Percentiles rank a stretch among this genome's conserved stretches.
phyloP scores from a whole-genome alignment of 2,329 filamentous ascomycete species.

The Alternaria sp. region DNA sequence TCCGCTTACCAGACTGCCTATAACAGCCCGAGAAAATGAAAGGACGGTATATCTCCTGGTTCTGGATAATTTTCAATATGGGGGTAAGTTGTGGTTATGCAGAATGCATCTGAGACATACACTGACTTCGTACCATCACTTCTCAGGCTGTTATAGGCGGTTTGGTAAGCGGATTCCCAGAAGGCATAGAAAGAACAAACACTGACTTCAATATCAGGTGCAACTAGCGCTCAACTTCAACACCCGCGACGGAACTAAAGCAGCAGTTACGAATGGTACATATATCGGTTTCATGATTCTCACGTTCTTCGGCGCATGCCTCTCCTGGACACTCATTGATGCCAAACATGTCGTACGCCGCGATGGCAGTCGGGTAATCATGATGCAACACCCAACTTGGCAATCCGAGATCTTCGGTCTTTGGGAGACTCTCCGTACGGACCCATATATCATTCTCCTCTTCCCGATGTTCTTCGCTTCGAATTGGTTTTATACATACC shows the following conservation, averaged over 20 bases:
- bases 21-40: constrained; percentile 80
- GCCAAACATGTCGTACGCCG: constrained; percentile 73
- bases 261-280: constrained; percentile 72
- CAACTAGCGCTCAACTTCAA: constrained; percentile 73
- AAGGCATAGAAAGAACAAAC: background rate
- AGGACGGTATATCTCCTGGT: constrained; percentile 84
- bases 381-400: constrained; percentile 89
- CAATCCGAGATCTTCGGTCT: constrained; percentile 77
- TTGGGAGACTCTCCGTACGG: constrained; percentile 71
- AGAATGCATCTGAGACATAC: no score
- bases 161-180: constrained; percentile 56
- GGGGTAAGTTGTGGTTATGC: constrained; percentile 53
- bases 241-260: constrained; percentile 46
- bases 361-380: constrained; percentile 77
- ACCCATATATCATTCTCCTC: constrained; percentile 74
- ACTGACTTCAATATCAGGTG: constrained; percentile 55
- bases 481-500: constrained; percentile 81
- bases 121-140: no score
- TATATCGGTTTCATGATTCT: constrained; percentile 86
- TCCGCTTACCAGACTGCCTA: constrained; percentile 71
- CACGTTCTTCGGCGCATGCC: constrained; percentile 72
- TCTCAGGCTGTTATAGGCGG: constrained; percentile 75
- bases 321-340: constrained; percentile 74
- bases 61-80: constrained; percentile 93
- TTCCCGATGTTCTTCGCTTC: constrained; percentile 82